phyloP scores from a whole-genome alignment of 2,329 filamentous ascomycete genomes.

The Fusarium vanettenii region DNA sequence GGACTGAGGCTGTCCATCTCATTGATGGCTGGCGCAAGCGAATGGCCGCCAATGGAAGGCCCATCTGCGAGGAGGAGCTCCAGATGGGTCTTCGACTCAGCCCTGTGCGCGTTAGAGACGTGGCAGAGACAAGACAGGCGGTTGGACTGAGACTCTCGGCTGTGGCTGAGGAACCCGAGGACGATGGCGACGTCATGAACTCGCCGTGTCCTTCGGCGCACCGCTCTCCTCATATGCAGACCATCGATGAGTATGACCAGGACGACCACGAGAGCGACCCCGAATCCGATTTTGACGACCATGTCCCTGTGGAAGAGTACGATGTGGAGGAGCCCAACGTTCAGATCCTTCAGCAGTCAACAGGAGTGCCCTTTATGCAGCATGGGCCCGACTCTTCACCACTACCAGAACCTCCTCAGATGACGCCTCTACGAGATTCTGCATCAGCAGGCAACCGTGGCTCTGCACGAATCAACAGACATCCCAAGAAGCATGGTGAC shows the following conservation, averaged over 20 bases:
- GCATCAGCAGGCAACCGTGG: conserved; percentile 62
- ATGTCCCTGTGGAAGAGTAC: conserved; percentile 57
- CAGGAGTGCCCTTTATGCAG: conserved; percentile 43
- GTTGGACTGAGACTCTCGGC: conserved; percentile 56
- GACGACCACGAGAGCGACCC: conserved; percentile 50
- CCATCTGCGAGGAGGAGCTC: conserved; percentile 75
- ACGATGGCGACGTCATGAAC: conserved; percentile 37
- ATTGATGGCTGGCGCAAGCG: conserved; percentile 93
- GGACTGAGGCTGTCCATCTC: conserved; percentile 89
- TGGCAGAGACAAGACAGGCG: conserved; percentile 58
- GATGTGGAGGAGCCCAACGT: conserved; percentile 58
- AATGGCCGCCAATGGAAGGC: conserved; percentile 77
- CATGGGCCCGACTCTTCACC: conserved; percentile 55
- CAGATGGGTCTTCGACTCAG: conserved; percentile 75
- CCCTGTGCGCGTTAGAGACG: conserved; percentile 66
- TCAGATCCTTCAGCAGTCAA: conserved; percentile 58
- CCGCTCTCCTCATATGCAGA: conserved; percentile 26
- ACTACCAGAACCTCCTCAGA: conserved; percentile 58
- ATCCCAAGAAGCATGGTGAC: conserved; percentile 51
- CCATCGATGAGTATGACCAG: conserved; percentile 26
- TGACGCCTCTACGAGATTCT: conserved; percentile 65
- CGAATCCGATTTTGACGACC: conserved; percentile 58
- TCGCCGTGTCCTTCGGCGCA: conserved; percentile 45
- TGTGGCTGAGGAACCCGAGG: conserved; percentile 60
- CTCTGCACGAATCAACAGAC: conserved; percentile 37